A percentile compares a stretch with the other conserved stretches of the same genome.
These are phyloP conservation scores for Limnanthes douglasii DNA, from an alignment of 345 rosid genomes.

Conservation along the genomic window DNA sequence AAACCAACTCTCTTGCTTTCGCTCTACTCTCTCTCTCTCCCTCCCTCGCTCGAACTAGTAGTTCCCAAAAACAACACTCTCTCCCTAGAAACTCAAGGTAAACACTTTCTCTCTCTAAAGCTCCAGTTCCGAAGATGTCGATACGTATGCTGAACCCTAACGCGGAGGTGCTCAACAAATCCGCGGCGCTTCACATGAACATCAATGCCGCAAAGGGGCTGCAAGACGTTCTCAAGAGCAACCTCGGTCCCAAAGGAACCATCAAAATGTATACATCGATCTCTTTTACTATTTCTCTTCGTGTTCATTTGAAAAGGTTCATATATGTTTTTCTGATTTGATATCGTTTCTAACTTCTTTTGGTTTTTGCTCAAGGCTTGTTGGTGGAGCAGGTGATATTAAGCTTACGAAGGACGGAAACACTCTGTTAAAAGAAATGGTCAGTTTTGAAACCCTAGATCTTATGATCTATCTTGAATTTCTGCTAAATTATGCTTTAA, in stretches of 20 bases:
- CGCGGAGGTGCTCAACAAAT: constrained; percentile 96
- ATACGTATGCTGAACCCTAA: constrained; percentile 83
- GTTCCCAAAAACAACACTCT: too few relatives aligned
- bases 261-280: constrained; percentile 54
- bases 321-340: neutral
- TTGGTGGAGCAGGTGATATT: constrained; percentile 96
- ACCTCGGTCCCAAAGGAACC: constrained; percentile 98
- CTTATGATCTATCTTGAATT: constrained; percentile 4
- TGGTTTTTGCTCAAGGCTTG: constrained; percentile 38
- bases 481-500: too few relatives aligned
- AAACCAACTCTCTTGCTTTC: too few relatives aligned
- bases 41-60: too few relatives aligned
- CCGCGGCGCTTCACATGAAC: constrained; percentile 97
- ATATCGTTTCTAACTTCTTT: neutral
- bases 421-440: constrained; percentile 95
- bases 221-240: constrained; percentile 84
- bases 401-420: constrained; percentile 97
- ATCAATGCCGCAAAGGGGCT: constrained; percentile 95
- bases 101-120: too few relatives aligned
- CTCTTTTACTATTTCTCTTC: neutral
- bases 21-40: too few relatives aligned
- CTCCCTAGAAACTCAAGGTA: too few relatives aligned
- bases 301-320: too few relatives aligned
- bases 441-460: constrained; percentile 11
- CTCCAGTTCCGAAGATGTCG: constrained; percentile 89